phyloP scores from a whole-genome alignment of 192 early-diverging fungal genomes.

The Gamsiella multidivaricata region DNA sequence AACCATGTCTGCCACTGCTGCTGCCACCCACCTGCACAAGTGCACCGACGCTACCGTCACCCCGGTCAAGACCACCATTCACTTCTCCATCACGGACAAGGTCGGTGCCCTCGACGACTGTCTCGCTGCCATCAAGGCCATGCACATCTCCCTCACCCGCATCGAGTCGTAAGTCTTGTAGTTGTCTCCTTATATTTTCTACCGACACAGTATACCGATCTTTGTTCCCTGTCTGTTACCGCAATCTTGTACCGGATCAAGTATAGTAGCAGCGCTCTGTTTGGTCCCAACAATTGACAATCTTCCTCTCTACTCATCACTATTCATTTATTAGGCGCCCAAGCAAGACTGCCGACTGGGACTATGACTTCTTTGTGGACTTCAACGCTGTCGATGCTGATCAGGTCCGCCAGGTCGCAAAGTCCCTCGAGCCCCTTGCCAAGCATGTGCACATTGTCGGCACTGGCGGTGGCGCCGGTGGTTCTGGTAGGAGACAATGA shows the following conservation, averaged over 20 bases:
- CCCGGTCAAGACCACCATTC: constrained; percentile 66
- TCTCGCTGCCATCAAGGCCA: constrained; percentile 74
- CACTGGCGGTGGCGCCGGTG: constrained; percentile 45
- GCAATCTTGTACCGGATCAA: too few relatives aligned
- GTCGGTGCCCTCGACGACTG: constrained; percentile 89
- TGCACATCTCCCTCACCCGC: constrained; percentile 87
- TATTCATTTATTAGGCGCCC: constrained; percentile 70
- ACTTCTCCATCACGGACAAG: constrained; percentile 85
- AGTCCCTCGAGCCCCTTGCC: constrained; percentile 72
- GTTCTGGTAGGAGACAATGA: constrained; percentile 36
- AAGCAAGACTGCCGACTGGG: constrained; percentile 76
- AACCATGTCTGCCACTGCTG: constrained; percentile 34
- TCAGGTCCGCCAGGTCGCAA: constrained; percentile 70
- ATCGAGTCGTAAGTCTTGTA: constrained; percentile 82
- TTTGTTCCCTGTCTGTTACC: too few relatives aligned
- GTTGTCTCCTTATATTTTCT: not conserved
- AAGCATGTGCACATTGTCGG: constrained; percentile 77
- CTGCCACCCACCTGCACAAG: constrained; percentile 43
- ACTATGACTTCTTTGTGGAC: constrained; percentile 97
- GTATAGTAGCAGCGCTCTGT: not conserved
- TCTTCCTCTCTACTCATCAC: not conserved
- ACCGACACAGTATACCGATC: too few relatives aligned
- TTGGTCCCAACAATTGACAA: not conserved
- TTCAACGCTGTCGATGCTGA: constrained; percentile 74
- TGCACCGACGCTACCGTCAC: constrained; percentile 20